Percentiles rank a stretch among this genome's conserved stretches.
Evolutionary conservation across 345 rosid species (phyloP).

Genomic region (Eucalyptus pauciflora): DNA sequence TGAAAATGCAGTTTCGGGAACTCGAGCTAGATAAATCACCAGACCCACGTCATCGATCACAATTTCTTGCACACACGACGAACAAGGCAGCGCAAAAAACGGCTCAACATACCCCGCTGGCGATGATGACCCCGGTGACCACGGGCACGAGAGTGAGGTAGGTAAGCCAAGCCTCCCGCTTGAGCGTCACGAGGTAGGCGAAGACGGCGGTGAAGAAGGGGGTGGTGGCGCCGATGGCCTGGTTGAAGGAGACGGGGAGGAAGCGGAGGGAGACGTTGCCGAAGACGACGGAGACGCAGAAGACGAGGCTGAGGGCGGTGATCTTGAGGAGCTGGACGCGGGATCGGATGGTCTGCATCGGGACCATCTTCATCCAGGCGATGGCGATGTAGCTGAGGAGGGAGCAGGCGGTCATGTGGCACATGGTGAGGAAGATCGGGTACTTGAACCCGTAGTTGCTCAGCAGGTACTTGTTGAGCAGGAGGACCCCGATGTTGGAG

Average conservation of each 20-base stretch:
- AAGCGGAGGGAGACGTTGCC: slow-evolving; percentile 82
- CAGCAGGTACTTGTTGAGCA: slow-evolving; percentile 85
- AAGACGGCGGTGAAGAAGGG: slow-evolving; percentile 97
- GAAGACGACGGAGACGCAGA: slow-evolving; percentile 93
- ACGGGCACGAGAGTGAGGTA: slow-evolving; percentile 85
- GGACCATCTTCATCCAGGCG: slow-evolving; percentile 97
- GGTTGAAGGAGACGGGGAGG: slow-evolving; percentile 85
- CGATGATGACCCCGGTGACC: slow-evolving; percentile 90
- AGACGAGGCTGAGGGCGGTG: slow-evolving; percentile 74
- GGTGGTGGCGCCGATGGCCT: slow-evolving; percentile 96
- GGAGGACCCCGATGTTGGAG: slow-evolving; percentile 88
- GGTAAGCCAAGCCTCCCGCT: slow-evolving; percentile 96
- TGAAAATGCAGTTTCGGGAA: neutral
- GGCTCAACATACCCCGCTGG: slow-evolving; percentile 70
- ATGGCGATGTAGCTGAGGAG: slow-evolving; percentile 85
- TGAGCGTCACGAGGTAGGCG: slow-evolving; percentile 80
- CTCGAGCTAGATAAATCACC: neutral
- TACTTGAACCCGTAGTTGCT: slow-evolving; percentile 97
- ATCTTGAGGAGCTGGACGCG: slow-evolving; percentile 85
- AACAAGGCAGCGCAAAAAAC: neutral
- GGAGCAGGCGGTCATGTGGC: slow-evolving; percentile 99
- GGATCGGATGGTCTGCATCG: slow-evolving; percentile 96
- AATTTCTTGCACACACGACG: neutral
- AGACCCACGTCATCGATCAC: neutral
- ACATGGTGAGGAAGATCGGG: slow-evolving; percentile 98